Conservation (phyloP, 225 moss, liverwort and hornwort genomes). For the Polytrichum commune region DNA sequence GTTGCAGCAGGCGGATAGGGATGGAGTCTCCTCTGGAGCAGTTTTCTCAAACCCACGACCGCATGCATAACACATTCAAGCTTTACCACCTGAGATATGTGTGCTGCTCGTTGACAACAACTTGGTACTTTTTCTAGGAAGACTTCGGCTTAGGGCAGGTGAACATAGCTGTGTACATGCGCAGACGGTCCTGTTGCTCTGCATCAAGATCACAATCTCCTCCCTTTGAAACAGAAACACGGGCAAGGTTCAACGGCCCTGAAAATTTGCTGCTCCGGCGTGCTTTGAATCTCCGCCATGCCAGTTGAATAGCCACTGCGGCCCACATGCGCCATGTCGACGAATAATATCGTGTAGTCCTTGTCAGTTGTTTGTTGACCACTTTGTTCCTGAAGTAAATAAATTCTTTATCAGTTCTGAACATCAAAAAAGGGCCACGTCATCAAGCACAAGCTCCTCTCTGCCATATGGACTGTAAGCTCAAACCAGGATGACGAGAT, state of each 20-base stretch:
- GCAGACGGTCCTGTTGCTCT: constrained; percentile 35
- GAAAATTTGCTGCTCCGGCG: constrained; percentile 3
- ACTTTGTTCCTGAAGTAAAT: constrained; percentile 22
- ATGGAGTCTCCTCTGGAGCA: too few species aligned
- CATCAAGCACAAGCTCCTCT: too few species aligned
- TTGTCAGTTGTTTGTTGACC: constrained; percentile 17
- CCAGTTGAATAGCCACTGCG: constrained; percentile 58
- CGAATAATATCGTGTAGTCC: constrained; percentile 47
- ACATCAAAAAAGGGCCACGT: too few species aligned
- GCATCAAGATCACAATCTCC: constrained; percentile 21
- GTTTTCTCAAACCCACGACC: too few species aligned
- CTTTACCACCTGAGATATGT: too few species aligned
- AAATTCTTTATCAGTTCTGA: background rate
- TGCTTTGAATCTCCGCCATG: constrained; percentile 52
- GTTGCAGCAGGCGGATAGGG: too few species aligned
- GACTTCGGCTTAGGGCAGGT: constrained; percentile 48
- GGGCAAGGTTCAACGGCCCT: constrained; percentile 1
- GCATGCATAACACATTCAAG: too few species aligned
- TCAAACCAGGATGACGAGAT: too few species aligned
- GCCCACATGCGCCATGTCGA: constrained; percentile 66
- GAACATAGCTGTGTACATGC: constrained; percentile 58
- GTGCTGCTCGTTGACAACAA: background rate
- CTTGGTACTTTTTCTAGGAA: background rate
- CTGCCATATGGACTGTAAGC: too few species aligned
- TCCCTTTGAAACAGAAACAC: background rate